Percentiles rank a stretch among this genome's conserved stretches.
These are phyloP conservation scores for Stagonosporopsis tanaceti DNA, from an alignment of 2,329 filamentous ascomycete species.

Conservation along the genomic window DNA sequence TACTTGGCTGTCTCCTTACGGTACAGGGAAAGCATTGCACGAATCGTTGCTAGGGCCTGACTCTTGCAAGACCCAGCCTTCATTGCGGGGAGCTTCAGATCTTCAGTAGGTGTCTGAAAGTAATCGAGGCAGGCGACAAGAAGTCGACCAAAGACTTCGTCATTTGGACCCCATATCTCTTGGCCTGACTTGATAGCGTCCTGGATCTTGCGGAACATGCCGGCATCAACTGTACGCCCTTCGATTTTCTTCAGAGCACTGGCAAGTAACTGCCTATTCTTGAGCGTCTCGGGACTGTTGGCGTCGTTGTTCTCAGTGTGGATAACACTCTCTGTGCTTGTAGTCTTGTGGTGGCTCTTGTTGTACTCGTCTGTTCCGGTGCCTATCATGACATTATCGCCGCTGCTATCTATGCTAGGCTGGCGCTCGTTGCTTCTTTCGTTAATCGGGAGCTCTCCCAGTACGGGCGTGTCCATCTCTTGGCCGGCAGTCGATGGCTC, in stretches of 20 bases:
- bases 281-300: constrained; percentile 52
- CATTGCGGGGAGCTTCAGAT: constrained; percentile 61
- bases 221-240: constrained; percentile 76
- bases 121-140: constrained; percentile 75
- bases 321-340: constrained; percentile 47
- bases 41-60: constrained; percentile 77
- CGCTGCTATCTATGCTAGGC: constrained; percentile 40
- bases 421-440: constrained; percentile 52
- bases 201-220: constrained; percentile 81
- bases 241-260: constrained; percentile 79
- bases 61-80: constrained; percentile 77
- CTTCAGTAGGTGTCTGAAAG: constrained; percentile 65
- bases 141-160: constrained; percentile 74
- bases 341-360: constrained; percentile 48
- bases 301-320: constrained; percentile 41
- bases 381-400: constrained; percentile 39
- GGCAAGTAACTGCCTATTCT: constrained; percentile 67
- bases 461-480: constrained; percentile 53
- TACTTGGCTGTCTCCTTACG: constrained; percentile 72
- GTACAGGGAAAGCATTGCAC: constrained; percentile 73
- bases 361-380: constrained; percentile 35
- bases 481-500: constrained; percentile 35
- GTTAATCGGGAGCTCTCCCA: constrained; percentile 61
- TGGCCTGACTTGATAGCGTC: constrained; percentile 72
- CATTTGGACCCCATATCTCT: constrained; percentile 69